Base-by-base conservation (phyloP, 2,329 filamentous ascomycete species). In the Colletotrichum orbiculare region DNA sequence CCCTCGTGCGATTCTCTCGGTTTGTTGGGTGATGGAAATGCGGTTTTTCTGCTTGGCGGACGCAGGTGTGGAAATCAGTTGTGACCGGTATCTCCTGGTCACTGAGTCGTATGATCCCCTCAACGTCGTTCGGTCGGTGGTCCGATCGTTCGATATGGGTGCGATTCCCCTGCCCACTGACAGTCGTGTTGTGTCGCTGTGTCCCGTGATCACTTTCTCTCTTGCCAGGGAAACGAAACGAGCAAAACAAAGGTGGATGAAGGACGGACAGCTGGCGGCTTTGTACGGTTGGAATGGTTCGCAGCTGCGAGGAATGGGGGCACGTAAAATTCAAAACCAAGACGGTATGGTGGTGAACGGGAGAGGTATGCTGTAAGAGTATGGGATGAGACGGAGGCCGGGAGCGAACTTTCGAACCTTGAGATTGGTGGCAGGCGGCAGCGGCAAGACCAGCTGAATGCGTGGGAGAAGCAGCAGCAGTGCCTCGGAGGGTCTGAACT, bases 321-420 rank as follows among this genome's bases (percentile, higher is more conserved):
- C 58, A 54, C 50, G 17, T 47, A 17, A 62, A 56, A 66, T 47
- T 63, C 63, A 57, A 63, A 66, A 46, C 52, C 54, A 42, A 37
- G 53, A 55, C 43, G 58, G 59, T 59, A 63, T 57, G 50, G 55
- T 50, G 46, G 62, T 43, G 46, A 46, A 56, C 63, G 63, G 63
- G 53, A 62, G 58, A 66, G 47, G 38, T 61, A 66, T 66, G 63
- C 58, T 63, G 52, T 58, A 25, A 53, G 47, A 63, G 61, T 42
- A 63, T 66, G 60, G 63, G 63, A 66, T 66, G 63, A 66, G 63
- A 66, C 63, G 63, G 59, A 66, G 63, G 58, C 63, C 58, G 63
- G 63, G 63, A 66, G 63, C 63, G 59, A 66, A 53, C 63, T 53
- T 66, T 53, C 58, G 42, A 63, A 63, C 63, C 47, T 63, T 62